Conservation (phyloP, 352 stramenopile genomes). For the Blastocystis hominis region DNA sequence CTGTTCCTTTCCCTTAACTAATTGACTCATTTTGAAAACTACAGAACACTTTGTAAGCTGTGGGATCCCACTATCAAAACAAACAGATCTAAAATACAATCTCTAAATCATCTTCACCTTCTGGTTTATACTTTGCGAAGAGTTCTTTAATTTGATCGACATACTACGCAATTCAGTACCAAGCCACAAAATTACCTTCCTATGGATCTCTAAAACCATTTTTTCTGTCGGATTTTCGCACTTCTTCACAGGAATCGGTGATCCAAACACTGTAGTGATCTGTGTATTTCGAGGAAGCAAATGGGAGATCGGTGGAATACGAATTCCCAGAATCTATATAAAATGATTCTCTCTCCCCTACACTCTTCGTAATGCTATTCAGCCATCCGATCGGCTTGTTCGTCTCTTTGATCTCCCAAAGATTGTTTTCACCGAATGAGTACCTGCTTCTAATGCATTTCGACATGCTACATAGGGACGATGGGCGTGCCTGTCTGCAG, state of each 20-base stretch:
- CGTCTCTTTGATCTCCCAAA: not conserved
- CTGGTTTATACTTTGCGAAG: constrained; percentile 1
- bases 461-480: not conserved
- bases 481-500: constrained; percentile 23
- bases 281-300: constrained; percentile 18
- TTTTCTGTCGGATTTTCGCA: not conserved
- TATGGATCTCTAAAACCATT: not conserved
- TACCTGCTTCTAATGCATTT: not conserved
- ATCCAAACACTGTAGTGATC: constrained; percentile 38
- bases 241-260: constrained; percentile 34
- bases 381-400: not conserved
- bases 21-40: not conserved
- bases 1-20: not conserved
- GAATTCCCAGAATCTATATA: constrained; percentile 8
- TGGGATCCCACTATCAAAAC: not conserved
- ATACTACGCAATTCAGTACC: not conserved
- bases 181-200: not conserved
- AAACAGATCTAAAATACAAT: constrained; percentile 39
- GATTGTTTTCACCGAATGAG: constrained; percentile 50
- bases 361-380: constrained; percentile 29
- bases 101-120: constrained; percentile 36
- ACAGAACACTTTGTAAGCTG: not conserved
- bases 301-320: constrained; percentile 18
- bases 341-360: not conserved
- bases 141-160: constrained; percentile 4